phyloP scores from a whole-genome alignment of 2,329 filamentous ascomycete species.

The Aplosporella prunicola region DNA sequence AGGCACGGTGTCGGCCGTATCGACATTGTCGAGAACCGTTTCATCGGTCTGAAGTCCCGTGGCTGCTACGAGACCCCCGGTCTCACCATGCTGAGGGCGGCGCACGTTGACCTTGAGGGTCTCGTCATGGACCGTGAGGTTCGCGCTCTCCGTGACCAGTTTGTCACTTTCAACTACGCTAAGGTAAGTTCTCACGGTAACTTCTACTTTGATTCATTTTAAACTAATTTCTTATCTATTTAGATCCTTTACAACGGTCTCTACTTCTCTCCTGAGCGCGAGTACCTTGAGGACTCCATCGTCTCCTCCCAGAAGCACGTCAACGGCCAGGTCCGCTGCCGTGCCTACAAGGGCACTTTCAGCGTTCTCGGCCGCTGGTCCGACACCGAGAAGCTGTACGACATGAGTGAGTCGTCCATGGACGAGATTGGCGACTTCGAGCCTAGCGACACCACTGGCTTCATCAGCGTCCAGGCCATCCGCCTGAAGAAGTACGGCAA shows the following conservation, averaged over 20 bases:
- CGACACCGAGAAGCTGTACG: conserved; percentile 62
- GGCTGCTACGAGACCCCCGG: conserved; percentile 62
- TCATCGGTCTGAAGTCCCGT: conserved; percentile 69
- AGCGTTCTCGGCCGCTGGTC: conserved; percentile 49
- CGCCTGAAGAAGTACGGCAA: conserved; percentile 15
- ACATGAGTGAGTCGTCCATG: conserved; percentile 57
- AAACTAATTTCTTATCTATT: not conserved
- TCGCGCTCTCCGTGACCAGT: conserved; percentile 60
- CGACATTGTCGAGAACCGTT: conserved; percentile 75
- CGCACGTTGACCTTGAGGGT: conserved; percentile 55
- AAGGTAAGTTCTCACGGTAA: conserved; percentile 33
- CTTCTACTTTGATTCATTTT: not conserved
- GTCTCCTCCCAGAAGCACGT: conserved; percentile 30
- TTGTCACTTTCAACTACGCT: conserved; percentile 56
- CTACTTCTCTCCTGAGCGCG: conserved; percentile 62
- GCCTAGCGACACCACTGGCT: conserved; percentile 56
- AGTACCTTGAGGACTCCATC: conserved; percentile 56
- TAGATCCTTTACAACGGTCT: conserved; percentile 48
- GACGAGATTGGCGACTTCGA: conserved; percentile 61
- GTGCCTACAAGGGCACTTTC: conserved; percentile 58
- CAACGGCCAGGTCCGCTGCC: conserved; percentile 47
- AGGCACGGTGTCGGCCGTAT: conserved; percentile 68
- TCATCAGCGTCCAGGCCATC: conserved; percentile 62
- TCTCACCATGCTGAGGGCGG: conserved; percentile 41
- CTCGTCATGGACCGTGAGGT: conserved; percentile 60